These are phyloP conservation scores for Lactifluus pinguis DNA, from an alignment of 768 basidiomycete genomes.

Conservation along the genomic window DNA sequence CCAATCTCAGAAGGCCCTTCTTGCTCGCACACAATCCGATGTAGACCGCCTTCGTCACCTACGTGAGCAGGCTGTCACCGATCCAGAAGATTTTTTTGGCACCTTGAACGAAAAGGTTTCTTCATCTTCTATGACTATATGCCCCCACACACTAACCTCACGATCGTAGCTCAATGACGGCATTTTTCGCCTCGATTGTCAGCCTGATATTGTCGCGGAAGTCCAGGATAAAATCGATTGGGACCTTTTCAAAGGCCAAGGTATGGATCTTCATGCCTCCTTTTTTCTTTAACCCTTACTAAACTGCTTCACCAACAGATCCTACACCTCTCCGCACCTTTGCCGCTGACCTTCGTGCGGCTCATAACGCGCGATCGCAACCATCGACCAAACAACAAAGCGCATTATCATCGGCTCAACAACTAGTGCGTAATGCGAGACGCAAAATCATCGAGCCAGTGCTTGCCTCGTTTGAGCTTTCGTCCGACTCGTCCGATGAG, in stretches of 20 bases:
- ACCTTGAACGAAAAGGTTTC: constrained; percentile 31
- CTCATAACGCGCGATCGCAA: constrained; percentile 30
- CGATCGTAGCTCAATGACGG: constrained; percentile 26
- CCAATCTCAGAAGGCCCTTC: constrained; percentile 47
- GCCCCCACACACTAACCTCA: neutral
- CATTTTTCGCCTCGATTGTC: constrained; percentile 34
- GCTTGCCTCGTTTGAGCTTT: constrained; percentile 25
- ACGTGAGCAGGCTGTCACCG: constrained; percentile 30
- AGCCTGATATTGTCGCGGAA: constrained; percentile 35
- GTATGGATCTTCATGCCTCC: constrained; percentile 29
- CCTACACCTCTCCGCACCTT: constrained; percentile 43
- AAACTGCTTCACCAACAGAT: constrained; percentile 32
- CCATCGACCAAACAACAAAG: constrained; percentile 36
- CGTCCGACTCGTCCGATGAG: constrained; percentile 31
- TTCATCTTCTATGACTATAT: constrained; percentile 18
- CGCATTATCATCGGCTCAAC: constrained; percentile 46
- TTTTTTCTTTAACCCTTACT: neutral
- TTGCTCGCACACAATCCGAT: constrained; percentile 54
- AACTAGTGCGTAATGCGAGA: constrained; percentile 45
- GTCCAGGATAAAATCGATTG: constrained; percentile 52
- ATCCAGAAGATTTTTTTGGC: constrained; percentile 29
- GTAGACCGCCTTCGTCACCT: constrained; percentile 46
- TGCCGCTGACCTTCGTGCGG: constrained; percentile 30
- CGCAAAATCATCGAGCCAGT: constrained; percentile 42
- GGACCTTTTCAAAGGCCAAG: constrained; percentile 46